phyloP scores from a whole-genome alignment of 495 filamentous ascomycete genomes.

The Tuber borchii region DNA sequence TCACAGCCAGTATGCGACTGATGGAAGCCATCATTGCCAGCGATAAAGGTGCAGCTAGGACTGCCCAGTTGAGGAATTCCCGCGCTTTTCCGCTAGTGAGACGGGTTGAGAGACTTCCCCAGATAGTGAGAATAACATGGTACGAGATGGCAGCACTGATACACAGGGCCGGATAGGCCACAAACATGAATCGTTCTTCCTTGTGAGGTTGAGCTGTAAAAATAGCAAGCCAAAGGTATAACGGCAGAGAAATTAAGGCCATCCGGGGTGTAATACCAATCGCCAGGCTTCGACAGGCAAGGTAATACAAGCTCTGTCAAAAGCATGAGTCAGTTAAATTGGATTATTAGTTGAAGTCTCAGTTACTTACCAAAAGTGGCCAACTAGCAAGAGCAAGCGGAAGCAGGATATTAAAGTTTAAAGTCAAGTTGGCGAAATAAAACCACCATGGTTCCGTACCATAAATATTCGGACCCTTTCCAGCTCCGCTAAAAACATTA shows the following conservation, averaged over 20 bases:
- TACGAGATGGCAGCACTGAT: constrained; percentile 82
- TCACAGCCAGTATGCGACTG: constrained; percentile 69
- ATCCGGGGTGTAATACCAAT: constrained; percentile 21
- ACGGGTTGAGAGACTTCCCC: constrained; percentile 52
- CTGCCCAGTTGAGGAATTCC: constrained; percentile 55
- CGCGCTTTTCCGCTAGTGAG: constrained; percentile 46
- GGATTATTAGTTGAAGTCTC: constrained; percentile 46
- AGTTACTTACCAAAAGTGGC: constrained; percentile 51
- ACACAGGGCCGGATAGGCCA: constrained; percentile 85
- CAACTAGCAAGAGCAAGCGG: constrained; percentile 67
- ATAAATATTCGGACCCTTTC: constrained; percentile 82
- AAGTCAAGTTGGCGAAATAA: constrained; percentile 79
- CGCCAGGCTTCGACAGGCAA: background rate
- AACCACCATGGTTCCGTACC: constrained; percentile 97
- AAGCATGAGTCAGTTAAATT: background rate
- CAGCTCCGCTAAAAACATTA: constrained; percentile 77
- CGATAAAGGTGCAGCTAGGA: constrained; percentile 43
- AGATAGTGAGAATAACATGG: constrained; percentile 65
- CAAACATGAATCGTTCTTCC: constrained; percentile 98
- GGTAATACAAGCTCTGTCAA: constrained; percentile 14
- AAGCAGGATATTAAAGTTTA: constrained; percentile 97
- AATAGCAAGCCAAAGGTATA: constrained; percentile 90
- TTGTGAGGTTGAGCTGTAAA: constrained; percentile 94
- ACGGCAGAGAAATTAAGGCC: constrained; percentile 63
- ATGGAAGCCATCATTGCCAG: constrained; percentile 60